Conservation (phyloP, 805 yeast species). For the Lipomyces sp. region DNA sequence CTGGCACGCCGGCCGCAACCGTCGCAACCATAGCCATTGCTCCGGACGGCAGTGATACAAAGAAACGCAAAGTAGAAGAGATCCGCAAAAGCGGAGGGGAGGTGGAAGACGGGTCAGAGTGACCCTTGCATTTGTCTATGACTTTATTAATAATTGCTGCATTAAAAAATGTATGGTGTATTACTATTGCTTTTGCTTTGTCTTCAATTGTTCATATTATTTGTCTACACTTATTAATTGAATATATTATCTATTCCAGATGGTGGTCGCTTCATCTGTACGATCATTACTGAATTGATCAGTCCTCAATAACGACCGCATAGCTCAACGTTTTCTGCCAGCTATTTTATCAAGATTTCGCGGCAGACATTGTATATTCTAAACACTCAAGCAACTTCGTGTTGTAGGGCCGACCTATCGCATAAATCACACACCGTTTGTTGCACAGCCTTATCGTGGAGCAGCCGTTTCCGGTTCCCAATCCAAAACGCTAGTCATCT, state of each 20-base stretch:
- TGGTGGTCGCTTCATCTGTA: too few species aligned
- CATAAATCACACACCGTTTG: neutral
- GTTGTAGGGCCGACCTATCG: neutral
- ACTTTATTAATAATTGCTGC: neutral
- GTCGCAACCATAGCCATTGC: neutral
- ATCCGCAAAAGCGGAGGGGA: neutral
- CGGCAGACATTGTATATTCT: too few species aligned
- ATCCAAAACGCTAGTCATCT: too few species aligned
- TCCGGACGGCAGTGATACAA: neutral
- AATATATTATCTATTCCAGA: too few species aligned
- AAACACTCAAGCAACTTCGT: too few species aligned
- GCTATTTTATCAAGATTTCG: too few species aligned
- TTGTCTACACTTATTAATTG: neutral
- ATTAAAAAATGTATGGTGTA: neutral
- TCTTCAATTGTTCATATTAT: neutral
- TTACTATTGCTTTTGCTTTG: neutral
- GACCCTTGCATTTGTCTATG: neutral
- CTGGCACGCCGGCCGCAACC: neutral
- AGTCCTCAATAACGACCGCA: too few species aligned
- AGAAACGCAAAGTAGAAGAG: conserved; percentile 7
- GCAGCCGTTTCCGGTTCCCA: neutral
- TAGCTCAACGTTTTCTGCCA: too few species aligned
- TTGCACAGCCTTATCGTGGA: neutral
- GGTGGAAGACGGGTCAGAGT: neutral
- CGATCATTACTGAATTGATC: too few species aligned